A percentile compares a stretch with the other conserved stretches of the same genome.
Conservation (phyloP, 106 monocot genomes). For the Dendrobium catenatum region DNA sequence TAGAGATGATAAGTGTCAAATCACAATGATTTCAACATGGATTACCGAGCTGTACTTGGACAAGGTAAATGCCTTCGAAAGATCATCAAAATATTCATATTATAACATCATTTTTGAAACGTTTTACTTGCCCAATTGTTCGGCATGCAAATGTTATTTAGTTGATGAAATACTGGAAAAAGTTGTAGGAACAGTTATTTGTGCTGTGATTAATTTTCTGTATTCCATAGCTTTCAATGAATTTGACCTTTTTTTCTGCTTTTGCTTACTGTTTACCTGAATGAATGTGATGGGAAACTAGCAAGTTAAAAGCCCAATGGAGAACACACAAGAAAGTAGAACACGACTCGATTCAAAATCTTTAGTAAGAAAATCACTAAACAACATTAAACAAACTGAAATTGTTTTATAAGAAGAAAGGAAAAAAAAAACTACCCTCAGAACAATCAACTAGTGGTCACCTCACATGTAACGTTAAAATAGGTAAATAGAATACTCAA, state of each 20-base stretch:
- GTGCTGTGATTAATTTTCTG: neutral
- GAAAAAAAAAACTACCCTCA: no score
- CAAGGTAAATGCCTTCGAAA: slow-evolving; percentile 44
- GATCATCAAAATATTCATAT: neutral
- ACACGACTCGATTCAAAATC: no score
- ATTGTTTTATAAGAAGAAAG: no score
- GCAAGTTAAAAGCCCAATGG: no score
- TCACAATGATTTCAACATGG: slow-evolving; percentile 99
- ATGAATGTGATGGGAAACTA: neutral
- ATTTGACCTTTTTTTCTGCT: neutral
- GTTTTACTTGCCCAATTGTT: neutral
- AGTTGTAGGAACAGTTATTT: neutral
- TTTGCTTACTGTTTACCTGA: neutral
- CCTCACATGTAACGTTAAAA: no score
- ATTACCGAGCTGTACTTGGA: slow-evolving; percentile 92
- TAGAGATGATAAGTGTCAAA: slow-evolving; percentile 90
- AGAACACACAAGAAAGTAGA: no score
- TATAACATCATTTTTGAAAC: neutral
- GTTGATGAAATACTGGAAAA: neutral
- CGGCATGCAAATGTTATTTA: neutral
- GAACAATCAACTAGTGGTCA: no score
- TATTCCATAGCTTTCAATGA: neutral
- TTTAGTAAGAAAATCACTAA: no score
- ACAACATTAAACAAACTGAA: no score
- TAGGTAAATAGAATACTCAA: no score